phyloP scores from a whole-genome alignment of 2,329 filamentous ascomycete genomes.

The Monosporascus sp. region DNA sequence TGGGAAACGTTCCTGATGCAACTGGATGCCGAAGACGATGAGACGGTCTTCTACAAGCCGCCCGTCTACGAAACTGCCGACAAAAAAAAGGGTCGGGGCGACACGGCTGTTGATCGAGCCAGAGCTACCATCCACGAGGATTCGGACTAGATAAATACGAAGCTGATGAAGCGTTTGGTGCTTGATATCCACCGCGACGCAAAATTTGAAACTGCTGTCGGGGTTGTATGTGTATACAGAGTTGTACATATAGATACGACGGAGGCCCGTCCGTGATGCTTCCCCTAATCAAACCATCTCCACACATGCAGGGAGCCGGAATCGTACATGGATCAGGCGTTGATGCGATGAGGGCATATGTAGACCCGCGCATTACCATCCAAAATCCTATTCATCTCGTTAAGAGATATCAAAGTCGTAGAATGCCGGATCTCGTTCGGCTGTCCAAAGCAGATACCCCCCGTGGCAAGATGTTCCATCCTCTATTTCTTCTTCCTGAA shows the following conservation, averaged over 20 bases:
- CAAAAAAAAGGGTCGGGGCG: slow-evolving; percentile 41
- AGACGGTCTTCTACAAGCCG: slow-evolving; percentile 59
- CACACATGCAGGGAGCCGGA: too few species aligned
- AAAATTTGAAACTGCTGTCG: too few species aligned
- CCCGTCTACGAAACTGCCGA: slow-evolving; percentile 49
- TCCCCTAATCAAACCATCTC: slow-evolving; percentile 2
- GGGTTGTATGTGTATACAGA: slow-evolving; percentile 19
- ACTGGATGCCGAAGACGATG: slow-evolving; percentile 88
- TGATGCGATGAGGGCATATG: too few species aligned
- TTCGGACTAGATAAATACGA: slow-evolving; percentile 42
- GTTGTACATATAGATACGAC: slow-evolving; percentile 24
- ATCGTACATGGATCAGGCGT: too few species aligned
- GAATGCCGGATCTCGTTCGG: too few species aligned
- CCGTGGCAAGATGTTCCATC: slow-evolving; percentile 17
- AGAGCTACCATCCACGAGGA: slow-evolving; percentile 56
- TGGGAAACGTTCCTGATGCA: slow-evolving; percentile 99
- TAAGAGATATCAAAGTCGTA: too few species aligned
- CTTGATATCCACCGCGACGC: slow-evolving; percentile 9
- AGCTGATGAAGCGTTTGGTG: slow-evolving; percentile 1
- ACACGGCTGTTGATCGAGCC: slow-evolving; percentile 57
- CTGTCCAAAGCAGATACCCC: neutral
- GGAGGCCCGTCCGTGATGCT: slow-evolving; percentile 1
- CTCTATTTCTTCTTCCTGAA: slow-evolving; percentile 42
- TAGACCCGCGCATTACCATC: too few species aligned
- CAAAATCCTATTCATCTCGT: too few species aligned